Conservation (phyloP, 2,329 filamentous ascomycete species). For the Trichoderma atrobrunneum region DNA sequence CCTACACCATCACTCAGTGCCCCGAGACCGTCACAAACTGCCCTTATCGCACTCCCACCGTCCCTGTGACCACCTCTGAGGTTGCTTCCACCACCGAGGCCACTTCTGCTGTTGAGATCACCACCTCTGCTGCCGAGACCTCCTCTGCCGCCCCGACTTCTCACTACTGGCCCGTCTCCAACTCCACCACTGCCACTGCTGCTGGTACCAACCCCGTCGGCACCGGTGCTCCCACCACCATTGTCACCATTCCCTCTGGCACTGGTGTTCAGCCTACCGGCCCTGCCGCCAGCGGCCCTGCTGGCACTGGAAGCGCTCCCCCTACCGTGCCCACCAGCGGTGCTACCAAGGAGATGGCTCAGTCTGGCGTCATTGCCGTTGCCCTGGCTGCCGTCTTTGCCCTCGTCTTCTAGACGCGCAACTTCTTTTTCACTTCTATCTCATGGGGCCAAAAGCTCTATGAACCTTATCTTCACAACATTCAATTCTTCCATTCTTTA, state of each 20-base stretch:
- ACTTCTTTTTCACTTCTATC: not conserved
- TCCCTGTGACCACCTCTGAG: conserved; percentile 22
- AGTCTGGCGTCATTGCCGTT: conserved; percentile 41
- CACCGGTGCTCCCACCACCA: conserved; percentile 26
- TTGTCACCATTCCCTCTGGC: conserved; percentile 24
- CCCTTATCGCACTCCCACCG: conserved; percentile 34
- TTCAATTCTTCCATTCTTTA: conserved; percentile 22
- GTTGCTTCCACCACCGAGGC: conserved; percentile 23
- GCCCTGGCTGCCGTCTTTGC: conserved; percentile 41
- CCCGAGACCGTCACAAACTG: conserved; percentile 44
- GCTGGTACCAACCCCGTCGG: conserved; percentile 20
- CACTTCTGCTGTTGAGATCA: conserved; percentile 31
- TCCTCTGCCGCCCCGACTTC: conserved; percentile 23
- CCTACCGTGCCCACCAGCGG: conserved; percentile 28
- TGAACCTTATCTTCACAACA: not conserved
- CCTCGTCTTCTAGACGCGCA: conserved; percentile 34
- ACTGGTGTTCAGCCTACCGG: conserved; percentile 16
- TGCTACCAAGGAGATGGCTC: conserved; percentile 38
- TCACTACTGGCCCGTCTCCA: conserved; percentile 31
- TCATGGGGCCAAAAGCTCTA: not conserved
- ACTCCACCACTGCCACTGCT: conserved; percentile 32
- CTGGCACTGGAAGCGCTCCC: conserved; percentile 19
- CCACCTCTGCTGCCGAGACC: conserved; percentile 24
- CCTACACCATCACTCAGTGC: conserved; percentile 49
- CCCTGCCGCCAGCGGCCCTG: conserved; percentile 23